Evolutionary conservation across 2,329 filamentous ascomycete genomes (phyloP).

Genomic region (Cephalotrichum gorgonifer): DNA sequence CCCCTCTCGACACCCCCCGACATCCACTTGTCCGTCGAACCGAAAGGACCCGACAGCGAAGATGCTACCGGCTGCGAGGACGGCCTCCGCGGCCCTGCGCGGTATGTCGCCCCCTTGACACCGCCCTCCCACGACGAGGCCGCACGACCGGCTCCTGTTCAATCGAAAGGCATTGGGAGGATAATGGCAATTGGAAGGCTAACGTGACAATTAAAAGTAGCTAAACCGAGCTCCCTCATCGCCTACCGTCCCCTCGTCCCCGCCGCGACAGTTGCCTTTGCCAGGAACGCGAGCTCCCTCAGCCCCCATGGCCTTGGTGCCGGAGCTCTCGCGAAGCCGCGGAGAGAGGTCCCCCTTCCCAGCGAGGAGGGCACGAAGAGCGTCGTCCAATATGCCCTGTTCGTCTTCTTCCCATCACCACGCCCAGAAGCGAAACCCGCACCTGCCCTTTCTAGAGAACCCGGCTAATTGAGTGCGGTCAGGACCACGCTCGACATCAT

Average conservation of each 20-base stretch:
- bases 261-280: conserved; percentile 55
- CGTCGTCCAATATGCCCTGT: conserved; percentile 78
- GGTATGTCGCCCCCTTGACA: conserved; percentile 1
- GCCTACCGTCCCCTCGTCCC: conserved; percentile 37
- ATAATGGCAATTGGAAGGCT: conserved; percentile 2
- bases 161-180: no score
- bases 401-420: conserved; percentile 28
- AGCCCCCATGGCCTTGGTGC: conserved; percentile 44
- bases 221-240: conserved; percentile 3
- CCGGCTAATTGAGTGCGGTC: neutral
- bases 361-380: conserved; percentile 75
- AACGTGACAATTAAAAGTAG: neutral
- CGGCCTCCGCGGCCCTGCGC: conserved; percentile 3
- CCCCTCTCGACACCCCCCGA: neutral
- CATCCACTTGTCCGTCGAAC: neutral
- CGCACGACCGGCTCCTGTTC: no score
- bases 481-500: conserved; percentile 73
- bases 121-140: neutral
- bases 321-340: conserved; percentile 36
- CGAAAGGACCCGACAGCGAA: neutral
- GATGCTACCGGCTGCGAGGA: conserved; percentile 5
- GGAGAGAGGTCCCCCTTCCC: conserved; percentile 64
- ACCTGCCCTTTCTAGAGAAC: neutral
- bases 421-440: neutral
- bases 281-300: conserved; percentile 50